Evolutionary conservation across 2,329 filamentous ascomycete species (phyloP).

Genomic region (Grosmannia huntii): DNA sequence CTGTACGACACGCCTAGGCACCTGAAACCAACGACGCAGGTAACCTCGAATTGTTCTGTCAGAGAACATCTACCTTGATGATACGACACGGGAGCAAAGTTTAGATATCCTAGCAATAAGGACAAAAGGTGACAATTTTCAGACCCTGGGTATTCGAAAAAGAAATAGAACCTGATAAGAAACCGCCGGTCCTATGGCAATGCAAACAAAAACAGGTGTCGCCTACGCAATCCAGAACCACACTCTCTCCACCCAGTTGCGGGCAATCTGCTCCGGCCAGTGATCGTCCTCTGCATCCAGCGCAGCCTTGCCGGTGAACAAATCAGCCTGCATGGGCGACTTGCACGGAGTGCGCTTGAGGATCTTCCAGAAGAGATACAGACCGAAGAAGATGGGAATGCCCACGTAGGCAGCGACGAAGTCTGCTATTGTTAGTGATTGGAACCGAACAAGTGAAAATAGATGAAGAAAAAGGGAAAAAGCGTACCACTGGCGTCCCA

Average conservation of each 20-base stretch:
- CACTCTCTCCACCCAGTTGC: slow-evolving; percentile 35
- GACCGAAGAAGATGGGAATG: slow-evolving; percentile 44
- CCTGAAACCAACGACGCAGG: too few relatives aligned
- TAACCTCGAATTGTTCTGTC: too few relatives aligned
- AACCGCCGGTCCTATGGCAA: not conserved
- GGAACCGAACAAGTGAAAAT: not conserved
- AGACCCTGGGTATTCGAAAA: too few relatives aligned
- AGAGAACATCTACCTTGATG: too few relatives aligned
- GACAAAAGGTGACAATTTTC: too few relatives aligned
- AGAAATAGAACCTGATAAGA: too few relatives aligned
- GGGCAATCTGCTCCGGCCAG: slow-evolving; percentile 27
- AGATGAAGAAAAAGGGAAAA: not conserved
- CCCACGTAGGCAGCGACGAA: slow-evolving; percentile 57
- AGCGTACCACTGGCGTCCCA: slow-evolving; percentile 12
- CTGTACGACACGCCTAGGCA: too few relatives aligned
- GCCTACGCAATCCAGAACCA: slow-evolving; percentile 36
- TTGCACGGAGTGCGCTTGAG: slow-evolving; percentile 25
- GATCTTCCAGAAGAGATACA: slow-evolving; percentile 51
- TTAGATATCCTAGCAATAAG: too few relatives aligned
- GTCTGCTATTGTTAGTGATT: slow-evolving; percentile 34
- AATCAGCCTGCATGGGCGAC: slow-evolving; percentile 37
- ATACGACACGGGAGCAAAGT: too few relatives aligned
- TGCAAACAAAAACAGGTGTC: not conserved
- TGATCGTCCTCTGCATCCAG: slow-evolving; percentile 33
- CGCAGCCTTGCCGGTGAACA: slow-evolving; percentile 47